Conservation (phyloP, 192 early-diverging fungal genomes). For the Dimargaris xerosporica region DNA sequence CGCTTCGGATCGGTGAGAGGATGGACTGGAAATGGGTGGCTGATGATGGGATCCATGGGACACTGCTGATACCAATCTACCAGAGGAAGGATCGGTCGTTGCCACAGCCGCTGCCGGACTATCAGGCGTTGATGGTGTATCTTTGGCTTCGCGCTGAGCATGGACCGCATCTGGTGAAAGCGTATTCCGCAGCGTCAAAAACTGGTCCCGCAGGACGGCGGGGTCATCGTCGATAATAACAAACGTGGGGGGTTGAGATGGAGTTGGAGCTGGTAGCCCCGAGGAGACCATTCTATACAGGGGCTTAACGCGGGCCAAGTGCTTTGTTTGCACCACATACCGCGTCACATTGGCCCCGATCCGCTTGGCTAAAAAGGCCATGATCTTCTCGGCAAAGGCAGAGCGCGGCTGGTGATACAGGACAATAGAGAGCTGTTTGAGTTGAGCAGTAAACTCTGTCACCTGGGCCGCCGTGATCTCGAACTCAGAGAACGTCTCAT, state of each 20-base stretch:
- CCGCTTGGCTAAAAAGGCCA: constrained; percentile 1
- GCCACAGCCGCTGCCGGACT: neutral
- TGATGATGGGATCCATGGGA: neutral
- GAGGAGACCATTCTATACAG: neutral
- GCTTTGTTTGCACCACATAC: neutral
- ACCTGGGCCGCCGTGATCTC: neutral
- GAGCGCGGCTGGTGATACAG: neutral
- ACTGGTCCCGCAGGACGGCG: neutral
- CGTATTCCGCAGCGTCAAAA: neutral
- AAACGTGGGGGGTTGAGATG: neutral
- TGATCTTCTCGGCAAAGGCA: neutral
- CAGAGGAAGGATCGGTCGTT: neutral
- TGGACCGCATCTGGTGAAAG: neutral
- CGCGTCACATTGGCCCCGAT: neutral
- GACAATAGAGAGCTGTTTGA: neutral
- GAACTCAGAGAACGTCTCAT: neutral
- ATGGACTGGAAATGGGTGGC: neutral
- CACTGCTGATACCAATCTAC: neutral
- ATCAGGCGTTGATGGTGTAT: neutral
- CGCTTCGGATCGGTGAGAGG: neutral
- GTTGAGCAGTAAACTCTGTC: neutral
- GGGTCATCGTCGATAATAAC: constrained; percentile 6
- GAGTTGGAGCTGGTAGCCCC: no score
- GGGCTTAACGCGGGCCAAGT: neutral
- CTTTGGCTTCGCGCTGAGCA: neutral